These are phyloP conservation scores for Boletus calvinii DNA, from an alignment of 1,284 basidiomycete species.

Conservation along the genomic window DNA sequence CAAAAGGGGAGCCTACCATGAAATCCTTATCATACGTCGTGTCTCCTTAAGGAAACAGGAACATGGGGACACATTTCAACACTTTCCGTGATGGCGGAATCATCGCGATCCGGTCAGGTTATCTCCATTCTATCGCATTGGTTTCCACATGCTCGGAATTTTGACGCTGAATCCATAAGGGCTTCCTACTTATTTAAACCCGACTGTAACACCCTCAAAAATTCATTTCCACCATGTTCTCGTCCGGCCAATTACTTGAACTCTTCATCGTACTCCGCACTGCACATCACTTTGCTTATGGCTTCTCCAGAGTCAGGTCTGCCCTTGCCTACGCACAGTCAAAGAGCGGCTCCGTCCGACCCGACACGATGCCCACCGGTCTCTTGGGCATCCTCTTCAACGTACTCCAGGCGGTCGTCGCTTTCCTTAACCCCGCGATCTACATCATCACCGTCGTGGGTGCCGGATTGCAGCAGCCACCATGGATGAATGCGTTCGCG, in stretches of 20 bases:
- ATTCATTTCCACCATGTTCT: slow-evolving; percentile 2
- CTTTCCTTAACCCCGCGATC: slow-evolving; percentile 1
- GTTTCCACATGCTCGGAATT: background rate
- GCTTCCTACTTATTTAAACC: background rate
- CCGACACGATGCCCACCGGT: slow-evolving; percentile 10
- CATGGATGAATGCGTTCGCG: slow-evolving; percentile 20
- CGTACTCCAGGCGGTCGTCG: slow-evolving; percentile 15
- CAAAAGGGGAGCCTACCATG: too few relatives aligned
- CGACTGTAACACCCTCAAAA: too few relatives aligned
- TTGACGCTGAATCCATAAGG: too few relatives aligned
- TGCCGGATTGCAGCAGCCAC: slow-evolving; percentile 25
- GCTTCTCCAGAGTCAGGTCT: background rate
- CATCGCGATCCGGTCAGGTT: background rate
- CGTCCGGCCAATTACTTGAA: slow-evolving; percentile 23
- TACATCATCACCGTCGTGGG: slow-evolving; percentile 20
- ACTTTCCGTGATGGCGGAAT: too few relatives aligned
- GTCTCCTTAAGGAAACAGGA: too few relatives aligned
- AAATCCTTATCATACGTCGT: too few relatives aligned
- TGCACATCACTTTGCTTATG: background rate
- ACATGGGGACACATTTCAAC: too few relatives aligned
- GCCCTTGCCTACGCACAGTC: slow-evolving; percentile 12
- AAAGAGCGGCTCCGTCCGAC: slow-evolving; percentile 22
- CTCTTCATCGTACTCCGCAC: slow-evolving; percentile 14
- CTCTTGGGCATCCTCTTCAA: slow-evolving; percentile 14
- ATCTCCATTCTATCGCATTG: background rate